A percentile compares a stretch with the other conserved stretches of the same genome.
phyloP scores from a whole-genome alignment of 305 asterid genomes.

The Solanum hybrid region DNA sequence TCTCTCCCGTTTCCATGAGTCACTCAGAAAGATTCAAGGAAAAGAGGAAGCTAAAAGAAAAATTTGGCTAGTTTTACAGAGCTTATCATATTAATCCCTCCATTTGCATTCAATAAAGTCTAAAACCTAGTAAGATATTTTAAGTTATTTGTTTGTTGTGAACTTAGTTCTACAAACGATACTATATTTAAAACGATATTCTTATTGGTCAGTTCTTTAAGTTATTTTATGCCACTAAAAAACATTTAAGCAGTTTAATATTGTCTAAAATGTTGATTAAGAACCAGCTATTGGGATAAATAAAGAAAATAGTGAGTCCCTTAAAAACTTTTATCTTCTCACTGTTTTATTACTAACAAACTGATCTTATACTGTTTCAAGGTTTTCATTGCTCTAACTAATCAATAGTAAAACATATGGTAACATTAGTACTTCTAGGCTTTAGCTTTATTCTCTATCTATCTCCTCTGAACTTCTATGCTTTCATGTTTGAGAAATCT shows the following conservation, averaged over 20 bases:
- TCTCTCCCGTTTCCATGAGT: not conserved
- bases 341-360: not conserved
- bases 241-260: not conserved
- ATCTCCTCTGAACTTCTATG: not conserved
- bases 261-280: not conserved
- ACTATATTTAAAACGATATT: not conserved
- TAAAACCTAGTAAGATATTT: not conserved
- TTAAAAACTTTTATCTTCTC: not conserved
- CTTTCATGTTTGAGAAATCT: not conserved
- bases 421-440: not conserved
- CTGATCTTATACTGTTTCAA: not conserved
- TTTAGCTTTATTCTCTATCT: not conserved
- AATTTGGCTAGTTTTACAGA: not conserved
- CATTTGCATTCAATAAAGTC: not conserved
- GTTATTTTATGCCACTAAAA: not conserved
- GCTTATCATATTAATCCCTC: not conserved
- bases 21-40: not conserved
- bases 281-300: not conserved
- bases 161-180: not conserved
- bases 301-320: not conserved
- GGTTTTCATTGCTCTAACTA: not conserved
- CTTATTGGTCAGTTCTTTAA: not conserved
- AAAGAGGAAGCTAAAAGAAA: not conserved
- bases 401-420: not conserved
- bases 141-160: not conserved